These are phyloP conservation scores for Miscanthus lutarioriparius DNA, from an alignment of 176 grass and related monocot species.

Conservation along the genomic window DNA sequence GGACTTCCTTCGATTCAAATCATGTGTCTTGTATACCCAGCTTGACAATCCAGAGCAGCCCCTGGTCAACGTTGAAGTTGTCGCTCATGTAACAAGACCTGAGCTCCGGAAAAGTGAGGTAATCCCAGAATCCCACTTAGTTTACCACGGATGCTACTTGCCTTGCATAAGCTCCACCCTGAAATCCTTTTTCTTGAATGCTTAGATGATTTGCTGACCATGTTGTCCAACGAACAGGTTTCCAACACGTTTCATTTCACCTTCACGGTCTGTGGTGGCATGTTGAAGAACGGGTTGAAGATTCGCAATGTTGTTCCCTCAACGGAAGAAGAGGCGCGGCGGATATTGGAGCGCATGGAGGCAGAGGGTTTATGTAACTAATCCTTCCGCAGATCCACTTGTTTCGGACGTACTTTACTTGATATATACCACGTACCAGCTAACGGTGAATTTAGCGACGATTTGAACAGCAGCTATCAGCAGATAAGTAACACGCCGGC, in stretches of 20 bases:
- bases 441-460: neutral
- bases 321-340: slow-evolving; percentile 86
- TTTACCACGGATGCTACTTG: neutral
- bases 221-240: slow-evolving; percentile 44
- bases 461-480: neutral
- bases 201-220: slow-evolving; percentile 11
- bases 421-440: neutral
- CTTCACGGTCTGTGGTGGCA: slow-evolving; percentile 68
- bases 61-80: slow-evolving; percentile 85
- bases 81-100: slow-evolving; percentile 95
- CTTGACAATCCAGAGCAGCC: slow-evolving; percentile 75
- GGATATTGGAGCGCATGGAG: slow-evolving; percentile 77
- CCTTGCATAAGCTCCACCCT: neutral
- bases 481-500: slow-evolving; percentile 32
- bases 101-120: slow-evolving; percentile 94
- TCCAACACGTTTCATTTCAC: slow-evolving; percentile 97
- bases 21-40: slow-evolving; percentile 91
- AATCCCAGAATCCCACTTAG: slow-evolving; percentile 6
- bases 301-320: slow-evolving; percentile 91
- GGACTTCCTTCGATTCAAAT: slow-evolving; percentile 96
- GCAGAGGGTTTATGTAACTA: slow-evolving; percentile 55
- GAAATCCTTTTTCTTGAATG: neutral
- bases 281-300: slow-evolving; percentile 66
- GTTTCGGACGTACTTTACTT: neutral
- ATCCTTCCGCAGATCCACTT: neutral